phyloP scores from a whole-genome alignment of 306 rosid species.

The Inga oerstediana region DNA sequence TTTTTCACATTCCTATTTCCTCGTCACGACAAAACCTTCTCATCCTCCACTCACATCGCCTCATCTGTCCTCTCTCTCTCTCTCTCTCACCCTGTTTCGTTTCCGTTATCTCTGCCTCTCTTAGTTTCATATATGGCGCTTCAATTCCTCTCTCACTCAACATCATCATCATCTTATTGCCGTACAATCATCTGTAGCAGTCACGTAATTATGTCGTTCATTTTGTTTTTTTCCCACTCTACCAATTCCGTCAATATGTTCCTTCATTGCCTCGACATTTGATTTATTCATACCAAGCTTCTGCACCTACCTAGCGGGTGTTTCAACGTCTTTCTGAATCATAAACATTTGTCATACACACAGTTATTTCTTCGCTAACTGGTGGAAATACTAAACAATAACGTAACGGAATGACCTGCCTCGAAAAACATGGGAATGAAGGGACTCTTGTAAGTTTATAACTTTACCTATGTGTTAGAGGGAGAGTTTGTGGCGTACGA shows the following conservation, averaged over 20 bases:
- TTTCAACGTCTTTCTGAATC: background rate
- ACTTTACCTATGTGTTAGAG: too few species aligned
- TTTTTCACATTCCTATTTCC: background rate
- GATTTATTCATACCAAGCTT: background rate
- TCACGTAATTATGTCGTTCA: background rate
- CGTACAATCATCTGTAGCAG: slow-evolving; percentile 13
- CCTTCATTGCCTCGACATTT: background rate
- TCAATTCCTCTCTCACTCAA: background rate
- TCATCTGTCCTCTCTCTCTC: background rate
- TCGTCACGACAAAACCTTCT: slow-evolving; percentile 10
- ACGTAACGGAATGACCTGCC: background rate
- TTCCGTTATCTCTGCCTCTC: slow-evolving; percentile 14
- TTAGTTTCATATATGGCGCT: background rate
- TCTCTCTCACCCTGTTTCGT: background rate
- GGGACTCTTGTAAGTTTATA: background rate
- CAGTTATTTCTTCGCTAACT: background rate
- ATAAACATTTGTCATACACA: background rate
- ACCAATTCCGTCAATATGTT: background rate
- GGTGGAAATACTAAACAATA: background rate
- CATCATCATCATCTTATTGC: background rate
- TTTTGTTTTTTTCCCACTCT: background rate
- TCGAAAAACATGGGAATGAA: background rate
- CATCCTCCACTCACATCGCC: background rate
- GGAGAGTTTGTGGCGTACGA: too few species aligned
- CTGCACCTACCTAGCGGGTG: background rate